A percentile compares a stretch with the other conserved stretches of the same genome.
Evolutionary conservation across 768 basidiomycete species (phyloP).

Genomic region (Lepiota venenata): DNA sequence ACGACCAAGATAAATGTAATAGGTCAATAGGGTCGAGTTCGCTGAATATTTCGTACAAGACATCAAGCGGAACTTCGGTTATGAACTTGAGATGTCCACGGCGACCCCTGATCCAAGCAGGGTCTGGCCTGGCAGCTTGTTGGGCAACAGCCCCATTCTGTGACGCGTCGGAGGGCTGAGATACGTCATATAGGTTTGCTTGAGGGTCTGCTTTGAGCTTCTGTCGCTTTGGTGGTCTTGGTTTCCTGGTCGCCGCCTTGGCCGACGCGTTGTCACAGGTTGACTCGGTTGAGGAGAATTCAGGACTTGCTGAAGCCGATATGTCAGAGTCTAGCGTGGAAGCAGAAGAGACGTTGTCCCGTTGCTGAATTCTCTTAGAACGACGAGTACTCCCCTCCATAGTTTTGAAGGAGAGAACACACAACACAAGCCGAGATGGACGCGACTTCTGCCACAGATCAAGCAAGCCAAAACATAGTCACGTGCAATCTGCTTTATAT

Average conservation of each 20-base stretch:
- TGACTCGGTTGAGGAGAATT: too few species aligned
- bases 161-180: too few species aligned
- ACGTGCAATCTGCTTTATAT: too few species aligned
- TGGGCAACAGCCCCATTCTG: neutral
- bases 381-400: too few species aligned
- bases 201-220: neutral
- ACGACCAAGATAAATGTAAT: conserved; percentile 35
- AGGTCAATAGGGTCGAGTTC: conserved; percentile 36
- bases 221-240: neutral
- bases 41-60: conserved; percentile 34
- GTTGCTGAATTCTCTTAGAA: too few species aligned
- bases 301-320: too few species aligned
- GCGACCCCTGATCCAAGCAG: conserved; percentile 13
- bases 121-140: neutral
- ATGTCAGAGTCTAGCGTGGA: neutral
- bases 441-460: too few species aligned
- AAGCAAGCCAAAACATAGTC: too few species aligned
- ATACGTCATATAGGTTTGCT: too few species aligned
- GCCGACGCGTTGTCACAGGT: neutral
- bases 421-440: too few species aligned
- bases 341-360: too few species aligned
- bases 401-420: too few species aligned
- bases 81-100: conserved; percentile 22
- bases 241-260: neutral
- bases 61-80: conserved; percentile 31